Percentiles rank a stretch among this genome's conserved stretches.
These are phyloP conservation scores for Suillus brevipes DNA, from an alignment of 768 basidiomycete genomes.

Conservation along the genomic window DNA sequence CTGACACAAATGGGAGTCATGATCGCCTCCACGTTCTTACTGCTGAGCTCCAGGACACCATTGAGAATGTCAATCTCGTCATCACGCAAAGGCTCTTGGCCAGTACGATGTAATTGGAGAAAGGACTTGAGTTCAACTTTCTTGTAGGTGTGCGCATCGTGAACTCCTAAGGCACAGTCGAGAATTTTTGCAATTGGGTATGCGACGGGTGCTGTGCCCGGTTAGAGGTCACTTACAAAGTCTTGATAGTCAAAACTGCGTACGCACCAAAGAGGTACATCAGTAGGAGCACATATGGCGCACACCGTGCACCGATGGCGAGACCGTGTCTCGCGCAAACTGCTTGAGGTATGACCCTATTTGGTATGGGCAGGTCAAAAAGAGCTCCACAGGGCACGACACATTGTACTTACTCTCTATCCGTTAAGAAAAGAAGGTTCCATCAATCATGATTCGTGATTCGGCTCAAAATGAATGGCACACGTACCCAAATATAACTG, in stretches of 20 bases:
- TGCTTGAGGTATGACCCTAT: conserved; percentile 69
- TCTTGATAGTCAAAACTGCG: conserved; percentile 7
- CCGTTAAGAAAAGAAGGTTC: background rate
- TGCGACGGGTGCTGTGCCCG: conserved; percentile 64
- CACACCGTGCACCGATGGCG: conserved; percentile 73
- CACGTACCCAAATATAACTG: conserved; percentile 81
- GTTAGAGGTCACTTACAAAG: background rate
- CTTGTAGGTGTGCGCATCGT: conserved; percentile 75
- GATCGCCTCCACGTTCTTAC: conserved; percentile 73
- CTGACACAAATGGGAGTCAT: conserved; percentile 78
- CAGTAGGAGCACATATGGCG: conserved; percentile 68
- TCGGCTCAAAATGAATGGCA: background rate
- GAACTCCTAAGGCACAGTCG: conserved; percentile 74
- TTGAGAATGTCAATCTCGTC: conserved; percentile 83
- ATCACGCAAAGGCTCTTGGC: conserved; percentile 72
- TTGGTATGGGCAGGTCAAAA: conserved; percentile 2
- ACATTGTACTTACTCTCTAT: background rate
- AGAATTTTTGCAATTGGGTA: conserved; percentile 72
- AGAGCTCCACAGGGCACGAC: too few relatives aligned
- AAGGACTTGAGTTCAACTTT: conserved; percentile 81
- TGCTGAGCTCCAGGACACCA: conserved; percentile 75
- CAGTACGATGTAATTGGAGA: conserved; percentile 75
- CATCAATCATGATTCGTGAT: background rate
- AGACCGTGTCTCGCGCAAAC: conserved; percentile 79
- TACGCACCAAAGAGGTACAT: conserved; percentile 60